phyloP scores from a whole-genome alignment of 768 basidiomycete genomes.

The Hebeloma cylindrosporum region DNA sequence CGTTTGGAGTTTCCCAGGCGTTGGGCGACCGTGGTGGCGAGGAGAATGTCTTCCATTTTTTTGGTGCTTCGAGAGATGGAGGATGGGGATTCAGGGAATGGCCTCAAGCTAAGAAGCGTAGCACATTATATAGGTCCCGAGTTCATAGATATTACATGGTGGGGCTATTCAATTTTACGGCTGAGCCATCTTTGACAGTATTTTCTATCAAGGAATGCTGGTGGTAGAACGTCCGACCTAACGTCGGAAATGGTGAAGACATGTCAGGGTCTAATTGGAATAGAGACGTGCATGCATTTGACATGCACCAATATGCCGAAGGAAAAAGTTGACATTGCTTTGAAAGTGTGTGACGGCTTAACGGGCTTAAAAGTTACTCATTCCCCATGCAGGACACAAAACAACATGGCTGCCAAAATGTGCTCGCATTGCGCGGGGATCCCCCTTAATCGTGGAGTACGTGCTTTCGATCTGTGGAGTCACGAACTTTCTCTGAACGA shows the following conservation, averaged over 20 bases:
- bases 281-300: conserved; percentile 98
- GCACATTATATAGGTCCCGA: conserved; percentile 57
- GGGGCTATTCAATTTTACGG: conserved; percentile 13
- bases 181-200: conserved; percentile 1
- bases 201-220: conserved; percentile 78
- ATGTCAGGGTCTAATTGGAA: conserved; percentile 88
- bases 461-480: too few species aligned
- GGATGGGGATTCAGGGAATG: neutral
- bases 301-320: conserved; percentile 99
- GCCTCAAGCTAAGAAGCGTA: neutral
- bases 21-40: neutral
- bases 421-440: conserved; percentile 91
- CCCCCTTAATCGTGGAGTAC: too few species aligned
- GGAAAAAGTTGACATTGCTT: conserved; percentile 90
- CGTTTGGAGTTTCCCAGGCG: conserved; percentile 26
- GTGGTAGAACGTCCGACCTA: conserved; percentile 91
- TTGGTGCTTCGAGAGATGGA: conserved; percentile 2
- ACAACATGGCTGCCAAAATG: conserved; percentile 83
- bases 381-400: conserved; percentile 73
- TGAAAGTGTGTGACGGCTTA: conserved; percentile 57
- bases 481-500: too few species aligned
- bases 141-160: conserved; percentile 98
- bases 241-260: conserved; percentile 94
- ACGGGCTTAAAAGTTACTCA: conserved; percentile 2
- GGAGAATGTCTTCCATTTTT: neutral